These are phyloP conservation scores for Globisporangium okanoganense DNA, from an alignment of 352 stramenopile species.

Conservation along the genomic window DNA sequence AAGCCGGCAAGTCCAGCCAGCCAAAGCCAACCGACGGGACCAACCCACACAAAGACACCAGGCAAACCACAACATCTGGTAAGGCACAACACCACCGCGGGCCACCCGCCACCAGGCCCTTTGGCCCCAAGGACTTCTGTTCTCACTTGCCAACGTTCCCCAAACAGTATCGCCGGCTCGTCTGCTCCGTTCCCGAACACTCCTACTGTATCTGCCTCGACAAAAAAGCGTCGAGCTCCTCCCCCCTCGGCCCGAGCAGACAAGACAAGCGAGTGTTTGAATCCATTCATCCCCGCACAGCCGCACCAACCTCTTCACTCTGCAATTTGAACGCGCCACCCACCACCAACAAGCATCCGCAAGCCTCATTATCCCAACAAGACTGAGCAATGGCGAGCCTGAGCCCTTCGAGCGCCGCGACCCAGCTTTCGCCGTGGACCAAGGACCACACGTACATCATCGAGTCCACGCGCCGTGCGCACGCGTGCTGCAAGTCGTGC, in stretches of 20 bases:
- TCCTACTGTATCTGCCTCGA: slow-evolving; percentile 1
- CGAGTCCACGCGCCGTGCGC: slow-evolving; percentile 58
- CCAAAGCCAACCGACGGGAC: neutral
- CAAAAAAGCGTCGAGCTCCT: slow-evolving; percentile 2
- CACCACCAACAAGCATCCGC: neutral
- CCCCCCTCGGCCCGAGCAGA: neutral
- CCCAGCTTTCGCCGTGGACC: slow-evolving; percentile 50
- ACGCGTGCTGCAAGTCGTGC: slow-evolving; percentile 77
- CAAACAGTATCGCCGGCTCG: neutral
- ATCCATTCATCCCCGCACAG: slow-evolving; percentile 4
- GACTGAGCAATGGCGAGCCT: slow-evolving; percentile 10
- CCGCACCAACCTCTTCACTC: slow-evolving; percentile 7
- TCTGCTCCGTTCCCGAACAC: neutral
- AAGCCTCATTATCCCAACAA: too few species aligned
- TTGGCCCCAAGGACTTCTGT: too few species aligned
- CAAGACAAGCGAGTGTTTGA: slow-evolving; percentile 2
- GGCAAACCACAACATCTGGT: neutral
- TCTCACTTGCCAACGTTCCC: neutral
- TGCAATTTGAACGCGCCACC: slow-evolving; percentile 11
- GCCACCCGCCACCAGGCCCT: too few species aligned
- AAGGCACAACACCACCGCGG: neutral
- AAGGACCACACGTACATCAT: slow-evolving; percentile 82
- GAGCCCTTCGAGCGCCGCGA: slow-evolving; percentile 31
- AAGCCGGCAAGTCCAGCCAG: neutral
- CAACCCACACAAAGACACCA: neutral